phyloP scores from a whole-genome alignment of 1,139 yeast species.

The Kodamaea suecica region DNA sequence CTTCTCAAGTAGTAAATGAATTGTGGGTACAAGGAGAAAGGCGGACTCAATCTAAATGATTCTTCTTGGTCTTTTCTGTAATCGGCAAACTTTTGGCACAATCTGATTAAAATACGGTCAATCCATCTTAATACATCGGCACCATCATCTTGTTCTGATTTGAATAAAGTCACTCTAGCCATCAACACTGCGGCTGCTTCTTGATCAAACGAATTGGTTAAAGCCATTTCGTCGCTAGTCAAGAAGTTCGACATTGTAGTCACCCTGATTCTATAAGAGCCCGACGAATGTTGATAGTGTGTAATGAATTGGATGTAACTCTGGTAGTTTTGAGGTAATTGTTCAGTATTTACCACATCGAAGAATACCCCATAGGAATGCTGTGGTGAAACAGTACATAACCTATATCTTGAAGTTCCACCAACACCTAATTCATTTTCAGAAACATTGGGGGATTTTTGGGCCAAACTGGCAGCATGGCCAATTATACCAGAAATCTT shows the following conservation, averaged over 20 bases:
- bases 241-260: slow-evolving; percentile 78
- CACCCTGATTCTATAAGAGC: slow-evolving; percentile 82
- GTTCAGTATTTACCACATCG: slow-evolving; percentile 66
- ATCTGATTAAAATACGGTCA: slow-evolving; percentile 49
- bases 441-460: slow-evolving; percentile 68
- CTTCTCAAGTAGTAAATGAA: slow-evolving; percentile 94
- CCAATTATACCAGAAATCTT: slow-evolving; percentile 94
- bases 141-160: slow-evolving; percentile 68
- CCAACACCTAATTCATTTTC: slow-evolving; percentile 95
- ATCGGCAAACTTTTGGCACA: slow-evolving; percentile 52
- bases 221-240: slow-evolving; percentile 47
- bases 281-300: slow-evolving; percentile 75
- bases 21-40: slow-evolving; percentile 71
- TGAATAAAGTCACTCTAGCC: slow-evolving; percentile 91
- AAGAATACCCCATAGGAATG: slow-evolving; percentile 86
- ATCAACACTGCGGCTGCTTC: slow-evolving; percentile 97
- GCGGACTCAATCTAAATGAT: slow-evolving; percentile 46
- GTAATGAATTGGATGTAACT: slow-evolving; percentile 69
- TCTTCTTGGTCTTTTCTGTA: slow-evolving; percentile 49
- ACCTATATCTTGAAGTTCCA: slow-evolving; percentile 82
- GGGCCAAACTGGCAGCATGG: slow-evolving; percentile 75
- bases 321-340: slow-evolving; percentile 48
- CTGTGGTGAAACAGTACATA: slow-evolving; percentile 80
- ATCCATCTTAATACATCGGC: slow-evolving; percentile 54
- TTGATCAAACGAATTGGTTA: slow-evolving; percentile 82